These are phyloP conservation scores for Plantago coronopus DNA, from an alignment of 305 asterid species.

Conservation along the genomic window DNA sequence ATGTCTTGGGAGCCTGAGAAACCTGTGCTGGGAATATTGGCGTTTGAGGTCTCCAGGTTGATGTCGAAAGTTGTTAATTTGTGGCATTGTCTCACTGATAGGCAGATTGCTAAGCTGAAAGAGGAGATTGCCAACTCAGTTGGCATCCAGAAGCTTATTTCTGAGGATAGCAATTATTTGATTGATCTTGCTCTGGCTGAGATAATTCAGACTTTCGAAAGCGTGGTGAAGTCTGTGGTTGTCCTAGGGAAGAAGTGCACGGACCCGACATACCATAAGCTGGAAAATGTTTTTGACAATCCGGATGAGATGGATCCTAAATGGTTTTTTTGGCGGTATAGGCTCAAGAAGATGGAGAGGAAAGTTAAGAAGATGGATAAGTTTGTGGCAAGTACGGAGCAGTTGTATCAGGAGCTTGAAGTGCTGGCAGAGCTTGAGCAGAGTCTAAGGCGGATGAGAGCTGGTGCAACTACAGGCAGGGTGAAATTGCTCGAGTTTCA, in stretches of 20 bases:
- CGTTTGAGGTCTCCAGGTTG: slow-evolving; percentile 62
- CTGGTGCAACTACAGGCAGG: slow-evolving; percentile 42
- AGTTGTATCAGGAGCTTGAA: slow-evolving; percentile 71
- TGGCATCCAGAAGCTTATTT: slow-evolving; percentile 60
- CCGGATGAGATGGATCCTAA: slow-evolving; percentile 46
- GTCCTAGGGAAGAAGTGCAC: slow-evolving; percentile 66
- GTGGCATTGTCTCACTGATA: slow-evolving; percentile 55
- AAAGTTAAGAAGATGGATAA: slow-evolving; percentile 83
- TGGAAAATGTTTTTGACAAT: slow-evolving; percentile 49
- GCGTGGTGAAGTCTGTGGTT: slow-evolving; percentile 49
- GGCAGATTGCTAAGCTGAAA: slow-evolving; percentile 45
- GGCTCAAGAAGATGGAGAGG: slow-evolving; percentile 75
- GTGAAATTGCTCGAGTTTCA: slow-evolving; percentile 68
- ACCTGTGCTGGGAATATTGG: slow-evolving; percentile 50
- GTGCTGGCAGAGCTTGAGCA: slow-evolving; percentile 79
- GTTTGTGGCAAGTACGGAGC: slow-evolving; percentile 61
- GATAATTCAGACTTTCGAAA: slow-evolving; percentile 54
- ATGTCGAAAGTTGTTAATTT: slow-evolving; percentile 66
- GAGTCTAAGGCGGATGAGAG: slow-evolving; percentile 54
- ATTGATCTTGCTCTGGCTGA: slow-evolving; percentile 69
- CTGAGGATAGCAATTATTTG: slow-evolving; percentile 50
- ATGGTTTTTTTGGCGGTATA: slow-evolving; percentile 51
- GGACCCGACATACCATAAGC: slow-evolving; percentile 51
- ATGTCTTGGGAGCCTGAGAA: slow-evolving; percentile 51
- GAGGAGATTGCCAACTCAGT: slow-evolving; percentile 51